Percentiles rank a stretch among this genome's conserved stretches.
Evolutionary conservation across 129 eudicot species (phyloP).

Genomic region (Kitagawia praeruptora): DNA sequence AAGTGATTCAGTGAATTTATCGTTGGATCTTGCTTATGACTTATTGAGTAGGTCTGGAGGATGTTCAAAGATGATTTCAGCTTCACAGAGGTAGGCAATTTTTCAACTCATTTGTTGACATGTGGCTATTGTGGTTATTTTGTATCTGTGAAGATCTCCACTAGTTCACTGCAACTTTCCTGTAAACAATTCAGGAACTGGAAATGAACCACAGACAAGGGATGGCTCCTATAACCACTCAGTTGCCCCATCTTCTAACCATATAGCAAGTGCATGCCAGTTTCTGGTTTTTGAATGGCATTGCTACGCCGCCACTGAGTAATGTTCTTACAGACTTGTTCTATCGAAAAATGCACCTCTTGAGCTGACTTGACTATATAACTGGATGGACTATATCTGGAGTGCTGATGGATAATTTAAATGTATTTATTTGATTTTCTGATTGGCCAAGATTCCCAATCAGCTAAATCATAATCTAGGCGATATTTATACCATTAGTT

Average conservation of each 20-base stretch:
- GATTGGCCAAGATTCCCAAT: background rate
- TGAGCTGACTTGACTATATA: background rate
- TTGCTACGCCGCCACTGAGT: background rate
- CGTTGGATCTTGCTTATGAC: background rate
- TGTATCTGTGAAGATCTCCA: background rate
- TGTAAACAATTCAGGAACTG: constrained; percentile 6
- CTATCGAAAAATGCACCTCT: background rate
- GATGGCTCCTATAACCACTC: background rate
- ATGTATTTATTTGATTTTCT: background rate
- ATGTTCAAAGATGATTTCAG: background rate
- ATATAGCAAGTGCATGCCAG: background rate
- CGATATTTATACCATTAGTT: background rate
- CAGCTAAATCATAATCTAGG: background rate
- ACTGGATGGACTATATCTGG: background rate
- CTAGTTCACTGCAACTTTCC: constrained; percentile 11
- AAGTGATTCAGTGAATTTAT: background rate
- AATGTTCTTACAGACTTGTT: background rate
- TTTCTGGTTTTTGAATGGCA: background rate
- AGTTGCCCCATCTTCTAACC: background rate
- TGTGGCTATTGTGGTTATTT: background rate
- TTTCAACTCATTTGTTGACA: background rate
- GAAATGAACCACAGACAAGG: constrained; percentile 1
- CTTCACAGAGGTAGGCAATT: constrained; percentile 12
- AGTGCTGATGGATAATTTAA: background rate
- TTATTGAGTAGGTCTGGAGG: background rate